A percentile compares a stretch with the other conserved stretches of the same genome.
Conservation (phyloP, 1,284 basidiomycete genomes). For the Ustilago loliicola region DNA sequence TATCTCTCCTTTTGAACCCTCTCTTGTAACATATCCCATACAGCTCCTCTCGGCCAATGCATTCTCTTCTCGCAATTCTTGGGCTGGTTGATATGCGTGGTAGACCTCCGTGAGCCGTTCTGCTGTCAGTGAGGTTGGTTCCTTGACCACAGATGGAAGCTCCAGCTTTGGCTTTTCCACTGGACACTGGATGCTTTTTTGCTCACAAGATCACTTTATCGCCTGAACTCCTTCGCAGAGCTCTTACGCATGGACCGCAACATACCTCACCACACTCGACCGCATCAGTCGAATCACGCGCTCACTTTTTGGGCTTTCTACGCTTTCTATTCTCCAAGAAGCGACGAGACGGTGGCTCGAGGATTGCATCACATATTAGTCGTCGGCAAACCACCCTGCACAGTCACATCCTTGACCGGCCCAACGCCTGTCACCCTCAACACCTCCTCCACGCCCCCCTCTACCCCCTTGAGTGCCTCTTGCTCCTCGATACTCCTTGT, state of each 20-base stretch:
- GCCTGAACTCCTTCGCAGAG: no score
- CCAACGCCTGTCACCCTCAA: constrained; percentile 39
- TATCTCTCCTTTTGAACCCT: neutral
- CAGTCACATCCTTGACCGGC: constrained; percentile 52
- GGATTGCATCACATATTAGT: constrained; percentile 18
- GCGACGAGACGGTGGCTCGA: neutral
- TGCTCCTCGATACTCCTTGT: constrained; percentile 54
- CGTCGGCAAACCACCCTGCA: constrained; percentile 41
- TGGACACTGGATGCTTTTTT: no score
- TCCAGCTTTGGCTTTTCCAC: no score
- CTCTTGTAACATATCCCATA: constrained; percentile 18
- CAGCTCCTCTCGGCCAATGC: neutral
- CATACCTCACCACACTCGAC: neutral
- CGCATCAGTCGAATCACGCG: neutral
- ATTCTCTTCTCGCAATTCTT: no score
- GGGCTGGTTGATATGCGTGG: no score
- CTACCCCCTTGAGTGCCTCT: constrained; percentile 36
- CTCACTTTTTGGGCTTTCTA: neutral
- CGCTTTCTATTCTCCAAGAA: neutral
- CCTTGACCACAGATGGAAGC: no score
- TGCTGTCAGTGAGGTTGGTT: no score
- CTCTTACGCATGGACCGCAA: no score
- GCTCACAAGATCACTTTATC: no score
- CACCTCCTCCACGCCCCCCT: constrained; percentile 46
- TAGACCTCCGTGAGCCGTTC: no score